Conservation (phyloP, 148 eudicot genomes). For the Chenopodium album region DNA sequence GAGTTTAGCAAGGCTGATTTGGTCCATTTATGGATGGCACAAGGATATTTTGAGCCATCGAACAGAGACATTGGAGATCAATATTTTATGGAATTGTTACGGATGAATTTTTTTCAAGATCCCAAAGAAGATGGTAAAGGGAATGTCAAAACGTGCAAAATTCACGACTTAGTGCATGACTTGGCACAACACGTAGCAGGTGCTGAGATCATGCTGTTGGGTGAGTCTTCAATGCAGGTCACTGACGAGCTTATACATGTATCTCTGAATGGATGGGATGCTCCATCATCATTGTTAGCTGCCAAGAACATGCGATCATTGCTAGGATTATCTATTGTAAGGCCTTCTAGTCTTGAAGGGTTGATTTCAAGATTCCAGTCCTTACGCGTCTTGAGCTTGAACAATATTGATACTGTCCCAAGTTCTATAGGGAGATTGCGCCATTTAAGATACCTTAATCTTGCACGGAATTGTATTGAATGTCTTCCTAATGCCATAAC, state of each 20-base stretch:
- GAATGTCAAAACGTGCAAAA: background rate
- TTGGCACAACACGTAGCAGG: background rate
- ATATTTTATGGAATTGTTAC: background rate
- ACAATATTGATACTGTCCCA: background rate
- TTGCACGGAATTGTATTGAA: background rate
- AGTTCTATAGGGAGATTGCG: conserved; percentile 6
- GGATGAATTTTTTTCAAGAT: background rate
- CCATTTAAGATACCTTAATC: conserved; percentile 20
- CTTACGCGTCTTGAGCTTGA: background rate
- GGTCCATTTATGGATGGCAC: conserved; percentile 22
- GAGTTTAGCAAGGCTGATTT: background rate
- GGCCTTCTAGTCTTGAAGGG: background rate
- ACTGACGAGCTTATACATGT: background rate
- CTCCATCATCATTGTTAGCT: background rate
- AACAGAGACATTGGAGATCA: background rate
- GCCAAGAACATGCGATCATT: background rate
- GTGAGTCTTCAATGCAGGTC: background rate
- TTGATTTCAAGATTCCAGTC: background rate
- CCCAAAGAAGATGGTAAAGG: background rate
- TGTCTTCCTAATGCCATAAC: conserved; percentile 15
- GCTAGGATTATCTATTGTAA: background rate
- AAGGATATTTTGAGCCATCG: conserved; percentile 5
- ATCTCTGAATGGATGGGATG: background rate
- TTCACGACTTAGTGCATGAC: conserved; percentile 21
- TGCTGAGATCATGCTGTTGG: background rate